Base-by-base conservation (phyloP, 345 rosid genomes). In the Citrus maxima region DNA sequence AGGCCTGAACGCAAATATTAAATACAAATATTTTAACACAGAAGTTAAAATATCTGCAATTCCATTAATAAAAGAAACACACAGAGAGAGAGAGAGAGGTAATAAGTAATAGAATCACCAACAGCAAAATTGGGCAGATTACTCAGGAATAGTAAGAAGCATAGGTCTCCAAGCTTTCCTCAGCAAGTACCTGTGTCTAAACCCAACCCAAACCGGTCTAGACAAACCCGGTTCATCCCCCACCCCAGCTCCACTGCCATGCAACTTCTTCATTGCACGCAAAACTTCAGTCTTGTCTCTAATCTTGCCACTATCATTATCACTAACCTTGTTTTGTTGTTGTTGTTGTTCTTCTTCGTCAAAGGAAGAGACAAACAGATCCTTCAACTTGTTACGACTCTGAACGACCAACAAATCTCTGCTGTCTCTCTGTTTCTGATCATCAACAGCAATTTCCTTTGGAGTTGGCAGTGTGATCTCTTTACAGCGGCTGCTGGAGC, bases 111-210 rank as follows among this genome's bases (percentile, higher is more conserved):
- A 7, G 42, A 74, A 40, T 19, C 37, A 40, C 25, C 27, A 54
- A 56, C 61, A 18, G 35, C 19, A 7, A 24, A 18, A 28, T 12
- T 35, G 69, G 14, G 30, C 32, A 70, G 30, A 27, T 69, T 46
- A 86, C 87, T 91, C 98, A 0, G 89, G 91, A 82, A 93, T 91
- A 21, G 87, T 81, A 40, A 60, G 84, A 0, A 93, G 95, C 88
- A 85, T 86, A 10, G 99, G 98, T 19, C 96, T 90, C 98, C 99
- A 93, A 67, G 90, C 89, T 85, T 87, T 85, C 79, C 90, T 86
- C 72, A 89, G 67, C 16, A 93, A 79, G 69, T 84, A 67, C 80
- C 94, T 73, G 61, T 88, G 89, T 71, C 98, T 81, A 60, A 90
- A 82, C 51, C 98, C 94, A 24, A 90, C 77, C 95, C 95, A 90